These are phyloP conservation scores for Lepraria neglecta DNA, from an alignment of 495 filamentous ascomycete species.

Conservation along the genomic window DNA sequence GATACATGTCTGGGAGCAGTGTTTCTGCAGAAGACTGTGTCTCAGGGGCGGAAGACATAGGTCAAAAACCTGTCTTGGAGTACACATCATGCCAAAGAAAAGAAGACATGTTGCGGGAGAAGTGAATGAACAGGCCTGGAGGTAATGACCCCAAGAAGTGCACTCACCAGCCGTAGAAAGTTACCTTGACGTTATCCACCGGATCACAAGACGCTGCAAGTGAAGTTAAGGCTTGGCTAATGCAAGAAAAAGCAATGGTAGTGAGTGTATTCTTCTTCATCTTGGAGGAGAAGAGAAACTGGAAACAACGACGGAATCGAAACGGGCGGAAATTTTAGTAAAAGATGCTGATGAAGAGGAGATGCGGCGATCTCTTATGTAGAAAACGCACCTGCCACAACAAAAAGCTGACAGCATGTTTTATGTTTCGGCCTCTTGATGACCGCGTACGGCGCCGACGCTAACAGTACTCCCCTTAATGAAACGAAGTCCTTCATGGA, in stretches of 20 bases:
- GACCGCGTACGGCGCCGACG: not conserved
- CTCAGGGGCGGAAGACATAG: too few species aligned
- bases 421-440: not conserved
- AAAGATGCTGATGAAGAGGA: not conserved
- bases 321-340: not conserved
- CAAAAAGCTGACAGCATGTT: not conserved
- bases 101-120: too few species aligned
- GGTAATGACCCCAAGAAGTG: too few species aligned
- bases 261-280: not conserved
- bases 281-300: not conserved
- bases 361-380: not conserved
- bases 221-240: slow-evolving; percentile 2
- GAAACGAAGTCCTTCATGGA: not conserved
- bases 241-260: not conserved
- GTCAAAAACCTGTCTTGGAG: too few species aligned
- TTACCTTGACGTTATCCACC: slow-evolving; percentile 21
- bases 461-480: not conserved
- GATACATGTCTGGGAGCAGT: too few species aligned
- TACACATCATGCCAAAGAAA: too few species aligned
- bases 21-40: too few species aligned
- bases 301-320: not conserved
- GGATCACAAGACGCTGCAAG: slow-evolving; percentile 13
- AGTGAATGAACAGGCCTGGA: too few species aligned
- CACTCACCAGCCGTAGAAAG: slow-evolving; percentile 37
- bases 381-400: not conserved